These are phyloP conservation scores for Cymbopogon citratus DNA, from an alignment of 176 grass and related monocot species.

Conservation along the genomic window DNA sequence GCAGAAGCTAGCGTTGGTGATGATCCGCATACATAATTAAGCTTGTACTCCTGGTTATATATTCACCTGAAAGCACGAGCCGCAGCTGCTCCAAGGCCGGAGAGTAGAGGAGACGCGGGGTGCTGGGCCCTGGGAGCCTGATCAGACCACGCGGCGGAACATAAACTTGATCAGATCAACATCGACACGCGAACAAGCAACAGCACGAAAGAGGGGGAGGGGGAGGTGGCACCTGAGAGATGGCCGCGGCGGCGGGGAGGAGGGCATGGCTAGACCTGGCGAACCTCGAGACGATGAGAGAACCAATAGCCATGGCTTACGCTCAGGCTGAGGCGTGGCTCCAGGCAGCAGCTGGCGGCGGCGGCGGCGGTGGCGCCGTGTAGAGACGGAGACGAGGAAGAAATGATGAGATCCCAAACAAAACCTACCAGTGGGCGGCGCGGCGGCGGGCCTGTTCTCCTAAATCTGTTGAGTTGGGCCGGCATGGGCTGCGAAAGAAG, in stretches of 20 bases:
- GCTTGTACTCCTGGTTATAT: neutral
- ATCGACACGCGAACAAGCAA: too few relatives aligned
- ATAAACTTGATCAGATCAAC: too few relatives aligned
- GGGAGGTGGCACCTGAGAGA: neutral
- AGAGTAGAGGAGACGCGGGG: neutral
- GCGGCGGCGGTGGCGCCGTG: neutral
- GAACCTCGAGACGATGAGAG: neutral
- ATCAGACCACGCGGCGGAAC: too few relatives aligned
- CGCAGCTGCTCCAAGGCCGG: conserved; percentile 9
- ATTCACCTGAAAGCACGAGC: conserved; percentile 70
- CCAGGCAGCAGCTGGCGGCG: neutral
- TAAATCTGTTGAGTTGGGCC: too few relatives aligned
- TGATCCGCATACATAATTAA: neutral
- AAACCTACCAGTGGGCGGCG: neutral
- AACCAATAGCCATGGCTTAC: neutral
- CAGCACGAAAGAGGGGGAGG: too few relatives aligned
- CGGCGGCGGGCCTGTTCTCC: neutral
- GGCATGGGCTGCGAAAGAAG: neutral
- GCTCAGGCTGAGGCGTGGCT: neutral
- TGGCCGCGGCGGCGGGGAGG: neutral
- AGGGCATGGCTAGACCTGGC: neutral
- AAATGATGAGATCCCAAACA: neutral
- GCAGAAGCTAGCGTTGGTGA: neutral
- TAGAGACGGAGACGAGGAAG: neutral
- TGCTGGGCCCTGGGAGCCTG: neutral